phyloP scores from a whole-genome alignment of 2,329 filamentous ascomycete species.

The Aspergillus fumigatus region DNA sequence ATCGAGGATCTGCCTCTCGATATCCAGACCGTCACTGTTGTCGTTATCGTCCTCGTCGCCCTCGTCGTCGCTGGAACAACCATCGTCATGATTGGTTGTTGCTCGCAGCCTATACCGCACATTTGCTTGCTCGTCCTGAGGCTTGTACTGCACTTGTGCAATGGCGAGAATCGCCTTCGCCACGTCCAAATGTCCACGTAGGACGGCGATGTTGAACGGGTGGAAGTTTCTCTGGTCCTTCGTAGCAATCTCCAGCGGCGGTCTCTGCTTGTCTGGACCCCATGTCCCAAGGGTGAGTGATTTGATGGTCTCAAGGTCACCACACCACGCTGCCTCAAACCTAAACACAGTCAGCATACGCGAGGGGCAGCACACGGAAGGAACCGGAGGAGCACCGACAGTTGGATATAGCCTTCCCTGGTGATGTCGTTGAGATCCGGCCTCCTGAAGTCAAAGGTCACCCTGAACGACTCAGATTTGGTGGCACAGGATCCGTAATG shows the following conservation, averaged over 20 bases:
- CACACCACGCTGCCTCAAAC: conserved; percentile 64
- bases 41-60: conserved; percentile 21
- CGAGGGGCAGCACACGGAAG: conserved; percentile 31
- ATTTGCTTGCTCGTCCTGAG: conserved; percentile 49
- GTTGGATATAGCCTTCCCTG: conserved; percentile 56
- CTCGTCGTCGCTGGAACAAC: conserved; percentile 29
- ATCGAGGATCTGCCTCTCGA: conserved; percentile 53
- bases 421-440: conserved; percentile 50
- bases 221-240: conserved; percentile 49
- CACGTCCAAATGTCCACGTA: conserved; percentile 60
- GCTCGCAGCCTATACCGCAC: conserved; percentile 31
- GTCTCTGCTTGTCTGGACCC: conserved; percentile 47
- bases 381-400: conserved; percentile 45
- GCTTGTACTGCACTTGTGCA: conserved; percentile 62
- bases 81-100: conserved; percentile 24
- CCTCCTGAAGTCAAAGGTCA: conserved; percentile 49
- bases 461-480: conserved; percentile 42
- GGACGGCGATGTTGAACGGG: conserved; percentile 65
- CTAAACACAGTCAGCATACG: conserved; percentile 41
- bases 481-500: not conserved
- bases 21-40: conserved; percentile 19
- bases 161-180: conserved; percentile 68
- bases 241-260: conserved; percentile 62
- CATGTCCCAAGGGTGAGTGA: conserved; percentile 24
- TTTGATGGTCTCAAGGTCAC: conserved; percentile 60